Evolutionary conservation across 73 alveolate genomes (phyloP), one percentile per base, ranked within the genome.

Genomic region (Paramecium caudatum): DNA sequence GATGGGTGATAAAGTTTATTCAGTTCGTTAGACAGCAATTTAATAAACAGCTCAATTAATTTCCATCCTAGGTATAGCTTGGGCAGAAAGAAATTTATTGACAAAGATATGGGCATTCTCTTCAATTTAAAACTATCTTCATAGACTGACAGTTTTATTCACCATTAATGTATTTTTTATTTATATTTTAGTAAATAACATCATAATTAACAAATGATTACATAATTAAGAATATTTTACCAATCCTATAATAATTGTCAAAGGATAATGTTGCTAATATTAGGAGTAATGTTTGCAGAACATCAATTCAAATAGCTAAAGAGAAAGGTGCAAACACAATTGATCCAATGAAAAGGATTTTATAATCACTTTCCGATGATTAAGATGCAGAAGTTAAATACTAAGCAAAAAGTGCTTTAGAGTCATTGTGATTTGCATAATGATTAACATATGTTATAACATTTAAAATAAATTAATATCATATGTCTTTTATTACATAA

Each of bases 231-330:
- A 86, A 87, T 41, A 45, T 86, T 9, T 46, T 86, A n/a, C 93
- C 93, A 15, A 47, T 86, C 10, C 39, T 86, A 21, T 62, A 70
- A 23, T 36, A 45, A 4, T 16, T 43, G 78, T 45, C 90, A 37
- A 86, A 86, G 46, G 93, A 86, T 46, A 46, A 47, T 6, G 93
- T 86, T 36, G 93, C 93, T 16, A 86, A 86, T 86, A 63, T 86
- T 1, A 86, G 93, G 46, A 62, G 74, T 33, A 86, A 63, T 27
- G 90, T 86, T 30, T 86, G 90, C 1, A 86, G 68, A 43, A 55
- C 90, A 23, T 47, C 87, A 23, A 86, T 86, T 19, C 61, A 41
- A 17, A 62, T 36, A 39, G 90, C 63, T 9, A 86, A 86, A 15
- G 93, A 43, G 19, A 37, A 55, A 25, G 36, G 39, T 37, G 33